These are phyloP conservation scores for Plasmodium berghei DNA, from an alignment of 169 alveolate genomes.

Conservation along the genomic window DNA sequence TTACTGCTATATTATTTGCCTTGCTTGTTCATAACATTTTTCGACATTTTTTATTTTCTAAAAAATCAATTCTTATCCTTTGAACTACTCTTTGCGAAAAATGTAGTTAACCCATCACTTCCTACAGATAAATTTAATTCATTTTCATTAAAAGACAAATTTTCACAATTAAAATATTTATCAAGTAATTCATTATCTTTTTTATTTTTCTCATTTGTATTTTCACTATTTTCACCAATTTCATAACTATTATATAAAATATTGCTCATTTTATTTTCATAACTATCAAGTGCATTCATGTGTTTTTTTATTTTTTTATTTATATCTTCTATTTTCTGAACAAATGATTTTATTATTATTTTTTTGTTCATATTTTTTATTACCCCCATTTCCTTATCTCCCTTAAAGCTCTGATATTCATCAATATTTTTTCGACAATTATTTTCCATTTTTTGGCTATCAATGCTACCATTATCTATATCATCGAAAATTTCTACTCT, in stretches of 20 bases:
- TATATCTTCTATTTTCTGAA: conserved; percentile 60
- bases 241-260: background rate
- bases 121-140: conserved; percentile 1
- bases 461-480: background rate
- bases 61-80: background rate
- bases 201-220: background rate
- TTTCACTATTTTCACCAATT: background rate
- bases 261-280: conserved; percentile 2
- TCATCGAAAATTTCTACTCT: background rate
- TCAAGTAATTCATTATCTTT: conserved; percentile 21
- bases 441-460: background rate
- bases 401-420: too few relatives aligned
- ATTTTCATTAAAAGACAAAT: conserved; percentile 24
- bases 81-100: conserved; percentile 28
- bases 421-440: background rate
- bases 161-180: conserved; percentile 24
- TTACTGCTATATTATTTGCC: background rate
- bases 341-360: conserved; percentile 70
- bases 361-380: conserved; percentile 69
- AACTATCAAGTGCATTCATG: background rate
- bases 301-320: conserved; percentile 38
- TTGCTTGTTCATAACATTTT: conserved; percentile 1
- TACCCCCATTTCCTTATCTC: conserved; percentile 8
- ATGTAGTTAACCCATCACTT: conserved; percentile 9
- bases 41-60: conserved; percentile 1